Percentiles rank a stretch among this genome's conserved stretches.
Conservation (phyloP, 1,139 yeast species). For the Zygoascus sp. region DNA sequence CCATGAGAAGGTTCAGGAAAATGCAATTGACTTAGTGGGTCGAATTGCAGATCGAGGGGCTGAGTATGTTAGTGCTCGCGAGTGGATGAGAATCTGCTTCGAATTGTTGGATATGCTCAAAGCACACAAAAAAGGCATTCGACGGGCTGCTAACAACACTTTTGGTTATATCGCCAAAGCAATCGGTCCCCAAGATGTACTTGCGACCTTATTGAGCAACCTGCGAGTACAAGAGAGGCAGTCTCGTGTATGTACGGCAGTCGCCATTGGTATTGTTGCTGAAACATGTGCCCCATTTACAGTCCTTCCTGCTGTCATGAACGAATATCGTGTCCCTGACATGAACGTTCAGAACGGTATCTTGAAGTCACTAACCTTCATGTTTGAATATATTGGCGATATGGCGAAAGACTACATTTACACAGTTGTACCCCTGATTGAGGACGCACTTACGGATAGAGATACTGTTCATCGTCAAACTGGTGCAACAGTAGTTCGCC, state of each 20-base stretch:
- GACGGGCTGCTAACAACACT: conserved; percentile 83
- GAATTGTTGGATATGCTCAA: conserved; percentile 86
- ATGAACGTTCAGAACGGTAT: conserved; percentile 95
- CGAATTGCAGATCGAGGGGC: conserved; percentile 80
- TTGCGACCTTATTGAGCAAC: conserved; percentile 78
- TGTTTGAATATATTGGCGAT: conserved; percentile 89
- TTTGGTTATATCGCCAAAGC: conserved; percentile 91
- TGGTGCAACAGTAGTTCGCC: conserved; percentile 83
- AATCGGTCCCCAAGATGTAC: conserved; percentile 93
- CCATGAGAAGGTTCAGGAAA: conserved; percentile 88
- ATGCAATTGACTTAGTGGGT: conserved; percentile 76
- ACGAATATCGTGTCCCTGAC: conserved; percentile 90
- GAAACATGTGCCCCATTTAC: conserved; percentile 92
- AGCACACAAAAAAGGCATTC: conserved; percentile 71
- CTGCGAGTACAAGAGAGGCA: conserved; percentile 93
- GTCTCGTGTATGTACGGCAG: conserved; percentile 93
- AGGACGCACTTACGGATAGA: conserved; percentile 87
- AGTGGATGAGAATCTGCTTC: conserved; percentile 97
- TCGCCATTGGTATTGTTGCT: conserved; percentile 96
- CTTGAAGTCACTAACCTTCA: conserved; percentile 82
- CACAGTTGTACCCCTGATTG: conserved; percentile 73
- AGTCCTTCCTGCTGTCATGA: conserved; percentile 93
- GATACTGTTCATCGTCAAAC: conserved; percentile 95
- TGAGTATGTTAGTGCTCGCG: conserved; percentile 82
- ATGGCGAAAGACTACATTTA: conserved; percentile 79